These are phyloP conservation scores for Metschnikowia bowlesiae DNA, from an alignment of 805 yeast genomes.

Conservation along the genomic window DNA sequence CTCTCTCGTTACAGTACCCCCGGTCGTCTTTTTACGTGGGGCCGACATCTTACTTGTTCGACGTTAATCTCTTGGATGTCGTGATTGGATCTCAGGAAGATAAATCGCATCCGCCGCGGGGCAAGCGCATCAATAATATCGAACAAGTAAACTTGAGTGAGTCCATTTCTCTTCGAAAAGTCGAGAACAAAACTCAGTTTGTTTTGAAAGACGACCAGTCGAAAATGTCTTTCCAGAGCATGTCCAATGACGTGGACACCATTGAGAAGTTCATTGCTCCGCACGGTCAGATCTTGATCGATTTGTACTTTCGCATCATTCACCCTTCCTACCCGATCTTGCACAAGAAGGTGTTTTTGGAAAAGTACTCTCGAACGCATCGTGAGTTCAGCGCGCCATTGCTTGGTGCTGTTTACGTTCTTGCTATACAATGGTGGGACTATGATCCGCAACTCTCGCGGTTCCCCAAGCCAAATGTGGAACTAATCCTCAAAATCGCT, in stretches of 20 bases:
- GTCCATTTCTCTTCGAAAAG: conserved; percentile 68
- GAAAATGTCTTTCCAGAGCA: conserved; percentile 58
- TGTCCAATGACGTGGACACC: conserved; percentile 75
- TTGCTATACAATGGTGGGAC: conserved; percentile 95
- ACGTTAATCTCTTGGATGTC: conserved; percentile 60
- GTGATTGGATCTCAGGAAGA: conserved; percentile 40
- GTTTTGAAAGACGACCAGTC: conserved; percentile 76
- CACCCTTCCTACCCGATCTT: conserved; percentile 91
- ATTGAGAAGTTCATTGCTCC: conserved; percentile 89
- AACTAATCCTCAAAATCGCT: conserved; percentile 41
- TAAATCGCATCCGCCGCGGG: conserved; percentile 5
- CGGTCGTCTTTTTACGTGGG: conserved; percentile 87
- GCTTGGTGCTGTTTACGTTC: conserved; percentile 81
- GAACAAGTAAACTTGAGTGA: conserved; percentile 77
- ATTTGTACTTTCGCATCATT: conserved; percentile 75
- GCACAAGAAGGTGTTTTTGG: conserved; percentile 87
- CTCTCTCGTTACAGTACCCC: conserved; percentile 79
- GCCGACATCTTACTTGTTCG: conserved; percentile 75
- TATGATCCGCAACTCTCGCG: conserved; percentile 73
- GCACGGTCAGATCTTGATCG: conserved; percentile 77
- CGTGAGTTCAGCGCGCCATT: conserved; percentile 89
- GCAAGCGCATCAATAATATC: conserved; percentile 42
- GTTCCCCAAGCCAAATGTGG: conserved; percentile 74
- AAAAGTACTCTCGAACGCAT: conserved; percentile 85
- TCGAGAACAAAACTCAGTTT: conserved; percentile 71